Evolutionary conservation across 768 basidiomycete species (phyloP).

Genomic region (Phylloporus scabripes): DNA sequence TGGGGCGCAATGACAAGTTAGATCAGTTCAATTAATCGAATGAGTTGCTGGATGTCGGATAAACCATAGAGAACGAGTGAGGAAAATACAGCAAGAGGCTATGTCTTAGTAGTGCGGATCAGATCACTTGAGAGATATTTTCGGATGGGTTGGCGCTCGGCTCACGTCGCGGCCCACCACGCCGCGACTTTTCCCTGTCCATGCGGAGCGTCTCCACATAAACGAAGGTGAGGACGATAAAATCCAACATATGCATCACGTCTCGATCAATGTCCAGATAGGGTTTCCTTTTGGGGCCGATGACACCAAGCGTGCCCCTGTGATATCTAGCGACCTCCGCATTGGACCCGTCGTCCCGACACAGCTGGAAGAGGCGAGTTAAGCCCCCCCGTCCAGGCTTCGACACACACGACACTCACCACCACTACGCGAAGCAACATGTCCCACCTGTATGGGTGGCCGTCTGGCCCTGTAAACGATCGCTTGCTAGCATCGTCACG

Average conservation of each 20-base stretch:
- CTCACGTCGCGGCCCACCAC: neutral
- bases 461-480: conserved; percentile 30
- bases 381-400: neutral
- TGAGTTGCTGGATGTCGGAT: neutral
- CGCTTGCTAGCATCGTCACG: conserved; percentile 5
- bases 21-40: neutral
- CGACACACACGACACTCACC: conserved; percentile 1
- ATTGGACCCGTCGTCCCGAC: conserved; percentile 8
- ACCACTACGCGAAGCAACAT: conserved; percentile 11
- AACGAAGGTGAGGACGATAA: conserved; percentile 22
- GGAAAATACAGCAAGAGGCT: neutral
- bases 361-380: conserved; percentile 6
- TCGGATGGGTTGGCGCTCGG: neutral
- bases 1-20: neutral
- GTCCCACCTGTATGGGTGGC: conserved; percentile 29
- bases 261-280: conserved; percentile 18
- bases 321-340: conserved; percentile 17
- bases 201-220: conserved; percentile 23
- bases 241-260: conserved; percentile 20
- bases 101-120: neutral
- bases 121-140: neutral
- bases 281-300: conserved; percentile 10
- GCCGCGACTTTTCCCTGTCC: neutral
- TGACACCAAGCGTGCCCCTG: conserved; percentile 13
- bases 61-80: neutral